Conservation (phyloP, 257 asterid genomes). For the Ophiorrhiza pumila region DNA sequence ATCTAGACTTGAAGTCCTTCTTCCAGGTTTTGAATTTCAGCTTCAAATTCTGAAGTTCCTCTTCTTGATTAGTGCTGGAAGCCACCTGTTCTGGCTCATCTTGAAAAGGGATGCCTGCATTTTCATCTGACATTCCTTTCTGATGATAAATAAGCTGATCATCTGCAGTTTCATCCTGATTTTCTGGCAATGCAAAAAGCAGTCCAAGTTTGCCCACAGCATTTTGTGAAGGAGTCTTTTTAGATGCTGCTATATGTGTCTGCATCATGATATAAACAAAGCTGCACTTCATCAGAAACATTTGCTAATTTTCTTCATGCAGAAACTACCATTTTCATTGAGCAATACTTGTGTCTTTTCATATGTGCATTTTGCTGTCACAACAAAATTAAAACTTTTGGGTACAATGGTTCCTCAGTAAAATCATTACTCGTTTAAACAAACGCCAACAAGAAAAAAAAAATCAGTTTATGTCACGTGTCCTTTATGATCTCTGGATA, state of each 20-base stretch:
- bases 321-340: background rate
- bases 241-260: constrained; percentile 42
- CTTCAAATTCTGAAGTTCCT: constrained; percentile 51
- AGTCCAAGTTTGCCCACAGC: constrained; percentile 16
- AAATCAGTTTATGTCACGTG: too few species aligned
- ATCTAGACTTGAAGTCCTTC: constrained; percentile 46
- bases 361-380: background rate
- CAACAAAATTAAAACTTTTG: too few species aligned
- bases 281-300: background rate
- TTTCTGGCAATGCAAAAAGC: constrained; percentile 17
- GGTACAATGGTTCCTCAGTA: too few species aligned
- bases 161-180: background rate
- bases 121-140: constrained; percentile 9
- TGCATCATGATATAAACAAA: constrained; percentile 19
- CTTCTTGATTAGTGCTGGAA: constrained; percentile 12
- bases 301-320: background rate
- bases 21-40: constrained; percentile 58
- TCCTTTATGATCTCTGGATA: background rate
- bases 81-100: constrained; percentile 10
- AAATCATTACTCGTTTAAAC: too few species aligned
- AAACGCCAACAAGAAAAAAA: too few species aligned
- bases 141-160: constrained; percentile 7
- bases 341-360: background rate
- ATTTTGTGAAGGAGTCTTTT: constrained; percentile 18
- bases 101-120: constrained; percentile 7